Evolutionary conservation across 768 basidiomycete genomes (phyloP).

Genomic region (Phlebiopsis flavidoalba): DNA sequence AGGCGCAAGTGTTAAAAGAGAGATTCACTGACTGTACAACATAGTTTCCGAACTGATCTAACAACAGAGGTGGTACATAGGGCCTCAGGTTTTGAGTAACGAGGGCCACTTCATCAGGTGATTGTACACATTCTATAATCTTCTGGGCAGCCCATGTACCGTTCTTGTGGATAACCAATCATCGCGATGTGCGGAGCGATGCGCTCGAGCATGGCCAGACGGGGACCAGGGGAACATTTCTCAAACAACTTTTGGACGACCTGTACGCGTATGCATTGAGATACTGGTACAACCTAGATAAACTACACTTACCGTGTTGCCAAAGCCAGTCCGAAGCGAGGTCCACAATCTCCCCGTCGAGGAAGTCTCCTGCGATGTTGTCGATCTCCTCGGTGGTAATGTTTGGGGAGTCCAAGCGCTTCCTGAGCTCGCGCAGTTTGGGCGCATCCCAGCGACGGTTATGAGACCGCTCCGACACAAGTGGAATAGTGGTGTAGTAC

Average conservation of each 20-base stretch:
- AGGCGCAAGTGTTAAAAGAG: conserved; percentile 7
- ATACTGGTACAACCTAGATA: not conserved
- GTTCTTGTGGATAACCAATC: conserved; percentile 99
- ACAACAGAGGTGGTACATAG: conserved; percentile 87
- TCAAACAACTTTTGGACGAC: conserved; percentile 98
- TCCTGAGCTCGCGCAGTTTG: conserved; percentile 89
- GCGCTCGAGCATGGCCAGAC: conserved; percentile 90
- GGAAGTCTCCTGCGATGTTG: conserved; percentile 81
- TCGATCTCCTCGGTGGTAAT: conserved; percentile 86
- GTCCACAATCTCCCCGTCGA: conserved; percentile 93
- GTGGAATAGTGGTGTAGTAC: conserved; percentile 95
- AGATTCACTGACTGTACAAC: conserved; percentile 72
- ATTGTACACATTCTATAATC: conserved; percentile 92
- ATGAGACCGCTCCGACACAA: conserved; percentile 78
- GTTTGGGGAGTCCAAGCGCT: conserved; percentile 86
- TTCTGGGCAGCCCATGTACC: conserved; percentile 99
- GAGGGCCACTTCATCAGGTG: conserved; percentile 78
- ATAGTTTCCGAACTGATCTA: conserved; percentile 93
- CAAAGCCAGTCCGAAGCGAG: conserved; percentile 97
- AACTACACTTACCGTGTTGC: conserved; percentile 69
- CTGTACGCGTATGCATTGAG: conserved; percentile 28
- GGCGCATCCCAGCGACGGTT: conserved; percentile 92
- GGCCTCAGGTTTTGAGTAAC: conserved; percentile 85
- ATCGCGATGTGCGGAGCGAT: conserved; percentile 91
- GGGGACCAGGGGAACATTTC: conserved; percentile 68